These are phyloP conservation scores for Diaporthe sp. DNA, from an alignment of 2,329 filamentous ascomycete genomes.

Conservation along the genomic window DNA sequence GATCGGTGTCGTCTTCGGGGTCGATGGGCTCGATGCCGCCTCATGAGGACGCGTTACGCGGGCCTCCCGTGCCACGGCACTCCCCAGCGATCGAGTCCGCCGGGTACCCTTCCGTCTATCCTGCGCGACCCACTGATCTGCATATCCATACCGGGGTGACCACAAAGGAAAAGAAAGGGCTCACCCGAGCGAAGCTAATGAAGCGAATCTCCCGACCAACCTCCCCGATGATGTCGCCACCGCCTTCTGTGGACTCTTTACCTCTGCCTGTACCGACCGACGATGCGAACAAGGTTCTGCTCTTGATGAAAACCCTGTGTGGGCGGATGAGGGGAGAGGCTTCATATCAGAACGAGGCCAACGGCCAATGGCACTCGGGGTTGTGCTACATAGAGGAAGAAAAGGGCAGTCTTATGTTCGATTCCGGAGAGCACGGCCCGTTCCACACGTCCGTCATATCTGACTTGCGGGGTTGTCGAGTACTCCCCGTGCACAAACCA, in stretches of 20 bases:
- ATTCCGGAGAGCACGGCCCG: conserved; percentile 73
- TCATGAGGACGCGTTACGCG: conserved; percentile 55
- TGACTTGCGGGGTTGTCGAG: conserved; percentile 79
- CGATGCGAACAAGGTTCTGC: conserved; percentile 77
- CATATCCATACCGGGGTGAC: conserved; percentile 45
- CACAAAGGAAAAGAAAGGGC: conserved; percentile 59
- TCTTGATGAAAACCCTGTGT: conserved; percentile 81
- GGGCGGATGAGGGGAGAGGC: conserved; percentile 84
- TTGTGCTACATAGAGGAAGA: conserved; percentile 83
- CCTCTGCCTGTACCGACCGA: conserved; percentile 69
- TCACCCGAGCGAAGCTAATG: conserved; percentile 59
- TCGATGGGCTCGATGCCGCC: conserved; percentile 65
- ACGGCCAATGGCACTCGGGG: conserved; percentile 74
- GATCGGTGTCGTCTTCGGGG: conserved; percentile 74
- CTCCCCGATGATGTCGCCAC: conserved; percentile 64
- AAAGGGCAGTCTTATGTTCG: conserved; percentile 78
- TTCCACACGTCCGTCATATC: conserved; percentile 76
- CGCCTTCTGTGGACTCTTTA: conserved; percentile 69
- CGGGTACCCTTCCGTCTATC: conserved; percentile 52
- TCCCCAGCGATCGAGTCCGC: conserved; percentile 55
- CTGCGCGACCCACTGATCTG: conserved; percentile 47
- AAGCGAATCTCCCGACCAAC: conserved; percentile 68
- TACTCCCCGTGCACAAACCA: conserved; percentile 64
- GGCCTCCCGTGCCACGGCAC: conserved; percentile 49
- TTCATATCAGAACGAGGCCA: conserved; percentile 73